phyloP scores from a whole-genome alignment of 2,329 filamentous ascomycete species.

The Apiospora pterosperma region DNA sequence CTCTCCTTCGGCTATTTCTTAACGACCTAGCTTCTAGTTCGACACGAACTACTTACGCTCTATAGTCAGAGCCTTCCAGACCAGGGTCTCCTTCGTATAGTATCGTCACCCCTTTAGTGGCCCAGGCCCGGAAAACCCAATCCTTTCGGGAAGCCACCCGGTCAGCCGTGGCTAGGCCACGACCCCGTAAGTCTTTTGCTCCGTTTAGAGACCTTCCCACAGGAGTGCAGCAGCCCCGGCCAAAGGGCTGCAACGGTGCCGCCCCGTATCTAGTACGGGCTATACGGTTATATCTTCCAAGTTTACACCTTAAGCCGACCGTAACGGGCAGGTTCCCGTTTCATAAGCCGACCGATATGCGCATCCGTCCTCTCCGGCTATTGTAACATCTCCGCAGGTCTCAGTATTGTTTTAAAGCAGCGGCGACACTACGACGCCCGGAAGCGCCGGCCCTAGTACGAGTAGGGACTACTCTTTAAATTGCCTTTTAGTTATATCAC shows the following conservation, averaged over 20 bases:
- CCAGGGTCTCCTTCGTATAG: too few relatives aligned
- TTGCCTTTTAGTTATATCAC: neutral
- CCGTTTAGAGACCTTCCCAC: neutral
- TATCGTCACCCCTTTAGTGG: too few relatives aligned
- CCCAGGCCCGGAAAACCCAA: too few relatives aligned
- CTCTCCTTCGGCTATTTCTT: too few relatives aligned
- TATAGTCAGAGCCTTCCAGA: too few relatives aligned
- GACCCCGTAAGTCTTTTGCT: too few relatives aligned
- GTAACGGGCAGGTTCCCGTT: neutral
- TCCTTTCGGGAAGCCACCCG: too few relatives aligned
- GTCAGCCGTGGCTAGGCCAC: too few relatives aligned
- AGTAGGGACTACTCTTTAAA: neutral
- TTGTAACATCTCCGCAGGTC: conserved; percentile 10
- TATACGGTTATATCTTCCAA: neutral
- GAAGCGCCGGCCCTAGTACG: too few relatives aligned
- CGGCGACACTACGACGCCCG: too few relatives aligned
- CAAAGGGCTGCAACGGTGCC: neutral
- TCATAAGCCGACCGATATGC: neutral
- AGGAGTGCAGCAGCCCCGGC: neutral
- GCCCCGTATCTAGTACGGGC: neutral
- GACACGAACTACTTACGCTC: too few relatives aligned
- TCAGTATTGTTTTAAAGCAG: neutral
- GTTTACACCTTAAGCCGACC: neutral
- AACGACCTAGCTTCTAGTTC: too few relatives aligned
- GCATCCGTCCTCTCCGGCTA: neutral